phyloP scores from a whole-genome alignment of 495 filamentous ascomycete species.

The Endocarpon pusillum region DNA sequence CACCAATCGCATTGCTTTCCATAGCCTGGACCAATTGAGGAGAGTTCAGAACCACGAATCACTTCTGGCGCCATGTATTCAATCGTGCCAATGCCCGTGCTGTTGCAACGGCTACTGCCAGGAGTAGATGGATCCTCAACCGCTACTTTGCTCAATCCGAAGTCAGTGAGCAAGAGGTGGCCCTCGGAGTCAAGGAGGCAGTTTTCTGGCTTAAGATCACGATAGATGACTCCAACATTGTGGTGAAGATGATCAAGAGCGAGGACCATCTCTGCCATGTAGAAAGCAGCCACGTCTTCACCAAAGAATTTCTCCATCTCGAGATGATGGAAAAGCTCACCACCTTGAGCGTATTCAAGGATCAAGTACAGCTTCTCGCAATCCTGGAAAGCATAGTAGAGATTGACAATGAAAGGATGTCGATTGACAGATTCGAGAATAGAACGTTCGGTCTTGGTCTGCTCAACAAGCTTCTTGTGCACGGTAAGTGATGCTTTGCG shows the following conservation, averaged over 20 bases:
- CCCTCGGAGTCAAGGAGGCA: constrained; percentile 83
- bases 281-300: constrained; percentile 77
- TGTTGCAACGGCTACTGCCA: constrained; percentile 35
- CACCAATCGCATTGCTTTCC: constrained; percentile 96
- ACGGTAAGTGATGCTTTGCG: constrained; percentile 86
- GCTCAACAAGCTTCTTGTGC: constrained; percentile 83
- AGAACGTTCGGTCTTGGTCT: constrained; percentile 88
- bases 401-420: constrained; percentile 91
- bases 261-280: constrained; percentile 94
- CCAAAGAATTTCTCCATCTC: constrained; percentile 82
- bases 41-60: constrained; percentile 42
- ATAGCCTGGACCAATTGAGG: constrained; percentile 35
- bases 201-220: constrained; percentile 95
- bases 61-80: constrained; percentile 99
- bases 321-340: constrained; percentile 83
- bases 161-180: constrained; percentile 89
- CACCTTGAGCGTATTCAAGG: constrained; percentile 94
- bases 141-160: constrained; percentile 91
- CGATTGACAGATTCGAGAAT: constrained; percentile 90
- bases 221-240: constrained; percentile 83
- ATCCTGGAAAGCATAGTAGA: constrained; percentile 97
- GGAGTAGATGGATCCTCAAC: constrained; percentile 61
- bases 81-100: constrained; percentile 61
- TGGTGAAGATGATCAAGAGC: constrained; percentile 86
- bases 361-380: constrained; percentile 95